These are phyloP conservation scores for Salix brachista DNA, from an alignment of 345 rosid genomes.

Conservation along the genomic window DNA sequence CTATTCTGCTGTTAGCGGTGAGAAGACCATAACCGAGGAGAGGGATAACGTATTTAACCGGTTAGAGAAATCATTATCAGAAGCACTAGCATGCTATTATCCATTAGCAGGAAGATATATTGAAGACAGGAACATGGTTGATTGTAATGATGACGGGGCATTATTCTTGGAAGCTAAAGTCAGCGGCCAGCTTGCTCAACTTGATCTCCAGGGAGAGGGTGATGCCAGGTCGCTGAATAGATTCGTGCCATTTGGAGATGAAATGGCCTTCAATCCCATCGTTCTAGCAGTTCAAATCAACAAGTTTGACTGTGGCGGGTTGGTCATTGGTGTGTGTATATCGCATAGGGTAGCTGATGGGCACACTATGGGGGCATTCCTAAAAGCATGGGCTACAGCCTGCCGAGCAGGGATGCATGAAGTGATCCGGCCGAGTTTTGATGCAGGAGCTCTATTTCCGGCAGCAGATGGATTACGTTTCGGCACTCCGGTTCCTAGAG, in stretches of 20 bases:
- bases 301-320: constrained; percentile 30
- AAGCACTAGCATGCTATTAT: constrained; percentile 19
- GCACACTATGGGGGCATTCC: constrained; percentile 23
- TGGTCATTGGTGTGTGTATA: constrained; percentile 36
- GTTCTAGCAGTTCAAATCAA: constrained; percentile 32
- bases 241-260: constrained; percentile 28
- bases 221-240: constrained; percentile 2
- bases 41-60: background rate
- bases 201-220: constrained; percentile 13
- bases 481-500: background rate
- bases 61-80: constrained; percentile 20
- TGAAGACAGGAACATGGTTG: constrained; percentile 8
- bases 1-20: constrained; percentile 2
- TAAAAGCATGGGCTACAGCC: constrained; percentile 9
- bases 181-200: constrained; percentile 8
- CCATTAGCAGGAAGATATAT: constrained; percentile 31
- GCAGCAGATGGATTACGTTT: background rate
- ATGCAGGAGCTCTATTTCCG: background rate
- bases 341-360: constrained; percentile 43
- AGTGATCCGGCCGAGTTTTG: background rate
- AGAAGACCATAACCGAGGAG: background rate
- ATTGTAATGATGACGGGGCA: constrained; percentile 27
- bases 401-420: background rate
- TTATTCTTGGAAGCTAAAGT: constrained; percentile 22
- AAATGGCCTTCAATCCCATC: constrained; percentile 15